These are phyloP conservation scores for Cladophialophora yegresii DNA, from an alignment of 2,329 filamentous ascomycete genomes.

Conservation along the genomic window DNA sequence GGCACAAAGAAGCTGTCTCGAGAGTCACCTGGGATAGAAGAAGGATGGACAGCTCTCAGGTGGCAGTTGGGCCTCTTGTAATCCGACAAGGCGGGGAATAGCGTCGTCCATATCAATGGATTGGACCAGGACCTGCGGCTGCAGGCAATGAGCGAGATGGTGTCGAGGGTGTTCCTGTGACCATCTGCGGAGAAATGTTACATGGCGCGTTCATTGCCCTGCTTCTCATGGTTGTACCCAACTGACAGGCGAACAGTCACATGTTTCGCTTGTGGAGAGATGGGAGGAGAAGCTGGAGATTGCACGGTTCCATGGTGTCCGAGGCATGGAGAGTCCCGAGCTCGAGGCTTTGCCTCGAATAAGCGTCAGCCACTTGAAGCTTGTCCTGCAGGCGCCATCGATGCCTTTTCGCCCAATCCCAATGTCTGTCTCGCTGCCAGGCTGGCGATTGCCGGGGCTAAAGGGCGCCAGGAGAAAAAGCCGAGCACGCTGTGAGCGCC, in stretches of 20 bases:
- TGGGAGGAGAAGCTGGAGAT: conserved; percentile 4
- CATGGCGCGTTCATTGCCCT: conserved; percentile 5
- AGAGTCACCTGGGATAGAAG: conserved; percentile 1
- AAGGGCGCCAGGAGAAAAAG: not conserved
- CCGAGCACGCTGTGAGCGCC: conserved; percentile 13
- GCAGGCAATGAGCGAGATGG: not conserved
- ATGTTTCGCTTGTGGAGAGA: not conserved
- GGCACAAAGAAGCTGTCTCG: not conserved
- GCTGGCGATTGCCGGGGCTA: not conserved
- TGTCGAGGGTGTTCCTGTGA: conserved; percentile 12
- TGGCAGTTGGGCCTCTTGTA: conserved; percentile 14
- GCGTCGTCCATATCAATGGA: not conserved
- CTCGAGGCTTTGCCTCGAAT: conserved; percentile 8
- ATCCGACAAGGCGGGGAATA: not conserved
- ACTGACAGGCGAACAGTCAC: not conserved
- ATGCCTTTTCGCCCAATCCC: not conserved
- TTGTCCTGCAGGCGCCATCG: not conserved
- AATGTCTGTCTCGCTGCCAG: not conserved
- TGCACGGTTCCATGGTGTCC: not conserved
- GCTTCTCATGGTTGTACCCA: conserved; percentile 8
- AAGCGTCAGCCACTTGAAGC: conserved; percentile 3
- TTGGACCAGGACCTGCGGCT: not conserved
- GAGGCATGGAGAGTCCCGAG: not conserved
- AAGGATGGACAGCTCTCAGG: not conserved
- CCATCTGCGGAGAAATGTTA: conserved; percentile 18